Evolutionary conservation across 108 stramenopile species (phyloP).

Genomic region (Parmales sp.): DNA sequence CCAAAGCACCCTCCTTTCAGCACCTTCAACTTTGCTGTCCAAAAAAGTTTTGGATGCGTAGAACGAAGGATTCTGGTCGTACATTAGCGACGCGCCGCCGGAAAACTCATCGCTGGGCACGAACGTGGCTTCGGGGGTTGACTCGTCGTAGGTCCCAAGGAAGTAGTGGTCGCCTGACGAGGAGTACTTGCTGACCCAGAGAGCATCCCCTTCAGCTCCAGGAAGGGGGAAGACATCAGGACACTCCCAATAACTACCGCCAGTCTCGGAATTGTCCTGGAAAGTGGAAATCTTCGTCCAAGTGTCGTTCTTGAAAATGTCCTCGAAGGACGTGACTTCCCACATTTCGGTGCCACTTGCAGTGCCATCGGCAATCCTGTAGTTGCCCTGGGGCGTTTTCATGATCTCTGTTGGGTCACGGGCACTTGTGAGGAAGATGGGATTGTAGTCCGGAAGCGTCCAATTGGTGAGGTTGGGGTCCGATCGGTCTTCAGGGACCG

Average conservation of each 20-base stretch:
- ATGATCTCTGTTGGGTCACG: neutral
- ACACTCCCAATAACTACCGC: conserved; percentile 13
- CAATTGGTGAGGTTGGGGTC: conserved; percentile 11
- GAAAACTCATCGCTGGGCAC: too few relatives aligned
- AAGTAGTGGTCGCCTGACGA: neutral
- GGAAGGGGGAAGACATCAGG: conserved; percentile 13
- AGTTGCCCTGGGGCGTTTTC: conserved; percentile 5
- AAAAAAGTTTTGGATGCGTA: conserved; percentile 13
- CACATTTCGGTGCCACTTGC: neutral
- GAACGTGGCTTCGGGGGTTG: neutral
- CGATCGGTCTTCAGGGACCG: neutral
- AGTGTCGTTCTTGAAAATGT: neutral
- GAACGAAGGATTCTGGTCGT: neutral
- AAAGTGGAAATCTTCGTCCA: neutral
- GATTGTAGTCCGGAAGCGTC: conserved; percentile 1
- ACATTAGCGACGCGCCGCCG: neutral
- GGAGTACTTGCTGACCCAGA: neutral
- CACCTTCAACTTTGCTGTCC: neutral
- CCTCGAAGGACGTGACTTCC: neutral
- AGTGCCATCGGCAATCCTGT: conserved; percentile 5
- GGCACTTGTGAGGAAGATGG: neutral
- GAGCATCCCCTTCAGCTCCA: neutral
- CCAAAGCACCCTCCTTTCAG: neutral
- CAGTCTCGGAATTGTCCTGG: neutral
- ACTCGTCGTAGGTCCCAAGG: neutral